phyloP scores from a whole-genome alignment of 2,329 filamentous ascomycete genomes.

The Beauveria varroae region DNA sequence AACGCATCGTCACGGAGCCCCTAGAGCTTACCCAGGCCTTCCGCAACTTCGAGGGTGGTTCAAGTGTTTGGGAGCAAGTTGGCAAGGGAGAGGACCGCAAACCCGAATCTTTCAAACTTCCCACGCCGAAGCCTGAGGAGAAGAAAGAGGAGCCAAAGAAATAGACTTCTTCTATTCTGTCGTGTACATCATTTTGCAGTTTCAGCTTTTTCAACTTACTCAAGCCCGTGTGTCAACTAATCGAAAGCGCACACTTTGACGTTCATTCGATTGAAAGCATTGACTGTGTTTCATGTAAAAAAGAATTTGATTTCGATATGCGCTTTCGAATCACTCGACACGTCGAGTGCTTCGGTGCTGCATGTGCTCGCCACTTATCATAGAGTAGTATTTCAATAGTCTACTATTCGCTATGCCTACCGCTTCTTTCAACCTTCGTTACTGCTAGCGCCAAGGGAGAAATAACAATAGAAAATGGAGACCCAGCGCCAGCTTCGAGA shows the following conservation, averaged over 20 bases:
- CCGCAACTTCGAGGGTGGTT: conserved; percentile 93
- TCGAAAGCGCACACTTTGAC: not conserved
- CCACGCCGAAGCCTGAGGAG: conserved; percentile 89
- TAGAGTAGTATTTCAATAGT: conserved; percentile 2
- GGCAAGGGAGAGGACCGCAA: conserved; percentile 66
- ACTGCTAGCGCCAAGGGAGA: not conserved
- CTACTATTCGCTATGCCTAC: conserved; percentile 6
- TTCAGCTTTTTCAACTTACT: not conserved
- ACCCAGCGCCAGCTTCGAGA: not conserved
- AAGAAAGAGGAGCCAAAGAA: conserved; percentile 91
- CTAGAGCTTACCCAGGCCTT: conserved; percentile 97
- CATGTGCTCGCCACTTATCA: not conserved
- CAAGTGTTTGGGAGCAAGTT: conserved; percentile 60
- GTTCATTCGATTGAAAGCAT: not conserved
- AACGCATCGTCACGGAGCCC: conserved; percentile 96
- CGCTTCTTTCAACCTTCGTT: not conserved
- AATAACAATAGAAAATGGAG: not conserved
- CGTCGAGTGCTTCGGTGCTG: not conserved
- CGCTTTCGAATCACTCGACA: not conserved
- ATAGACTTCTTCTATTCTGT: conserved; percentile 39
- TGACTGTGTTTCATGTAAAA: not conserved
- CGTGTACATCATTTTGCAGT: conserved; percentile 25
- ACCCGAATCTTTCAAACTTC: conserved; percentile 86
- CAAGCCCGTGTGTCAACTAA: not conserved
- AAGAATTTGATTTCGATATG: not conserved